Percentiles rank a stretch among this genome's conserved stretches.
These are phyloP conservation scores for Aspergillus hiratsukae DNA, from an alignment of 2,329 filamentous ascomycete species.

Conservation along the genomic window DNA sequence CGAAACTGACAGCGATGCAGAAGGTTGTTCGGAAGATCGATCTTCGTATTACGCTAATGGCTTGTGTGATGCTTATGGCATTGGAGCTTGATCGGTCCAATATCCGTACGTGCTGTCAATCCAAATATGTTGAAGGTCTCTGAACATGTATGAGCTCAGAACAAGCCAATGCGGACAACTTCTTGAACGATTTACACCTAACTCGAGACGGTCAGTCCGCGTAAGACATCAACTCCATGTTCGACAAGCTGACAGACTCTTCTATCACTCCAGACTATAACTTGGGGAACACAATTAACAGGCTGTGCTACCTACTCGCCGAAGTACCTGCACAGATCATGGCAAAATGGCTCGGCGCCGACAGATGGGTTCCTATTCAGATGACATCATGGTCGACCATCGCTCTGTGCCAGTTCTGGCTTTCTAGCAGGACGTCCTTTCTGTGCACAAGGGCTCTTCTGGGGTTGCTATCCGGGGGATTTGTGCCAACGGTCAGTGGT, in stretches of 20 bases:
- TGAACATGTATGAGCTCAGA: neutral
- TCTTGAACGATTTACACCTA: conserved; percentile 40
- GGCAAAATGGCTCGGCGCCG: conserved; percentile 50
- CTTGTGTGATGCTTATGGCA: conserved; percentile 57
- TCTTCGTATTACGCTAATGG: conserved; percentile 19
- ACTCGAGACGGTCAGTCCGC: conserved; percentile 19
- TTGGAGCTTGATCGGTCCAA: conserved; percentile 58
- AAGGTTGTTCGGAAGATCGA: conserved; percentile 16
- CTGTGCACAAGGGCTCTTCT: conserved; percentile 42
- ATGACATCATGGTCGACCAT: conserved; percentile 41
- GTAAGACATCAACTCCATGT: neutral
- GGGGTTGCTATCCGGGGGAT: conserved; percentile 46
- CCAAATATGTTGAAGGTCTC: conserved; percentile 34
- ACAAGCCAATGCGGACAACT: conserved; percentile 55
- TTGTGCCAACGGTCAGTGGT: conserved; percentile 31
- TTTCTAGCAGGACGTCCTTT: conserved; percentile 40
- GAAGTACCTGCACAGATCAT: conserved; percentile 57
- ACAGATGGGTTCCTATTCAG: conserved; percentile 53
- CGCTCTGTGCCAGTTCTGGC: conserved; percentile 40
- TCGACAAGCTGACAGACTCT: neutral
- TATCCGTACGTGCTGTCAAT: conserved; percentile 39
- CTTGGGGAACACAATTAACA: conserved; percentile 52
- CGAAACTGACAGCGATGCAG: conserved; percentile 44
- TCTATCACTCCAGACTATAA: conserved; percentile 18
- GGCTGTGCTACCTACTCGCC: conserved; percentile 48